These are phyloP conservation scores for Wickerhamomyces chaumierensis DNA, from an alignment of 805 yeast species.

Conservation along the genomic window DNA sequence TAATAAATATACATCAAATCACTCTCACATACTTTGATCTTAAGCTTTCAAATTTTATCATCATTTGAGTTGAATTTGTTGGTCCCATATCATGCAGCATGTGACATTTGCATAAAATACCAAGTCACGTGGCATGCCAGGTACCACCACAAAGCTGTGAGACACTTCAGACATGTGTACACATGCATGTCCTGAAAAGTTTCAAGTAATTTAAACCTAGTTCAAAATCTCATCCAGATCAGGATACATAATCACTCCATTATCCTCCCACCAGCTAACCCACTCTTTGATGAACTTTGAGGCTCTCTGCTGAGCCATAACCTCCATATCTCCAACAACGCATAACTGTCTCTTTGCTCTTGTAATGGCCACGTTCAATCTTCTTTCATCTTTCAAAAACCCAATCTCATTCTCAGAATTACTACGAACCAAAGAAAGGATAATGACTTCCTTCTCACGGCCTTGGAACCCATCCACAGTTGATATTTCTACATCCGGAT, in stretches of 20 bases:
- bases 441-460: constrained; percentile 80
- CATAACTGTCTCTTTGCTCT: constrained; percentile 80
- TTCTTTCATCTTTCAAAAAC: constrained; percentile 63
- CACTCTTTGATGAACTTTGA: constrained; percentile 46
- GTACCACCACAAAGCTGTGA: too few relatives aligned
- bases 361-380: constrained; percentile 90
- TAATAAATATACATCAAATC: too few relatives aligned
- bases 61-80: too few relatives aligned
- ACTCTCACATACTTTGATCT: too few relatives aligned
- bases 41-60: too few relatives aligned
- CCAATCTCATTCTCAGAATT: constrained; percentile 67
- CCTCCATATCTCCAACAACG: constrained; percentile 78
- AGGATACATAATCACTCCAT: constrained; percentile 49
- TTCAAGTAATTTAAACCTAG: too few relatives aligned
- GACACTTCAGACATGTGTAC: too few relatives aligned
- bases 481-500: constrained; percentile 53
- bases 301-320: constrained; percentile 27
- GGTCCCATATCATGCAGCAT: too few relatives aligned
- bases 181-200: neutral
- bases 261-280: constrained; percentile 59
- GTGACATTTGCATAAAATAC: too few relatives aligned
- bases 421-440: constrained; percentile 73
- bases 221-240: constrained; percentile 29
- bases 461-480: constrained; percentile 98
- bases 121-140: too few relatives aligned